These are phyloP conservation scores for Candida coquimbonensis DNA, from an alignment of 805 yeast species.

Conservation along the genomic window DNA sequence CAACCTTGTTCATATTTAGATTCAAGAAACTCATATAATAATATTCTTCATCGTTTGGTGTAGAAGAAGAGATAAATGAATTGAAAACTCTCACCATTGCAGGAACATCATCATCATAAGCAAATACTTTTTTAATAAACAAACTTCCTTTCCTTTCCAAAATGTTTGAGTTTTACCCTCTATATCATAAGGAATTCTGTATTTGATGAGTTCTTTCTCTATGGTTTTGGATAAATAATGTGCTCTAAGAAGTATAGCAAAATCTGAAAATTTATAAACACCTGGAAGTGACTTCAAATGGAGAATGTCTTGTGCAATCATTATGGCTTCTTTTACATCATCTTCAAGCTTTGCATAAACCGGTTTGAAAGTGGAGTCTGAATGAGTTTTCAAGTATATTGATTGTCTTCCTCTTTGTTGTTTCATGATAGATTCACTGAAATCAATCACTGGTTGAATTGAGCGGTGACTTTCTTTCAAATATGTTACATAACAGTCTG, in stretches of 20 bases:
- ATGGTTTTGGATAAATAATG: constrained; percentile 52
- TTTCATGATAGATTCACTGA: constrained; percentile 60
- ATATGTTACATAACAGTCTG: constrained; percentile 31
- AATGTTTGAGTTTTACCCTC: constrained; percentile 58
- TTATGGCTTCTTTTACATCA: constrained; percentile 48
- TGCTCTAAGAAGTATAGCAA: constrained; percentile 67
- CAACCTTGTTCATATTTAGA: not conserved
- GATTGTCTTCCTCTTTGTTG: constrained; percentile 44
- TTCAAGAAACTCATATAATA: not conserved
- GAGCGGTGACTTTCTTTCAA: constrained; percentile 78
- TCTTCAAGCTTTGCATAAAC: constrained; percentile 34
- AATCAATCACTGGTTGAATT: constrained; percentile 52
- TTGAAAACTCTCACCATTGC: constrained; percentile 50
- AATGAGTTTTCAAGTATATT: constrained; percentile 42
- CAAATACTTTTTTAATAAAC: constrained; percentile 47
- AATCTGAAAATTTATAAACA: constrained; percentile 46
- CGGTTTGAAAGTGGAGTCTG: constrained; percentile 37
- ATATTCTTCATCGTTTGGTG: too few relatives aligned
- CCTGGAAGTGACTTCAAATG: constrained; percentile 39
- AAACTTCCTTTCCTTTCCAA: constrained; percentile 72
- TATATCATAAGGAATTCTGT: constrained; percentile 56
- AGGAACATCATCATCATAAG: constrained; percentile 49
- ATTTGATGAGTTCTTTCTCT: constrained; percentile 53
- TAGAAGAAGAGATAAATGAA: too few relatives aligned
- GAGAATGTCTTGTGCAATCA: constrained; percentile 49